Evolutionary conservation across 768 basidiomycete species (phyloP).

Genomic region (Mrakia gelida): DNA sequence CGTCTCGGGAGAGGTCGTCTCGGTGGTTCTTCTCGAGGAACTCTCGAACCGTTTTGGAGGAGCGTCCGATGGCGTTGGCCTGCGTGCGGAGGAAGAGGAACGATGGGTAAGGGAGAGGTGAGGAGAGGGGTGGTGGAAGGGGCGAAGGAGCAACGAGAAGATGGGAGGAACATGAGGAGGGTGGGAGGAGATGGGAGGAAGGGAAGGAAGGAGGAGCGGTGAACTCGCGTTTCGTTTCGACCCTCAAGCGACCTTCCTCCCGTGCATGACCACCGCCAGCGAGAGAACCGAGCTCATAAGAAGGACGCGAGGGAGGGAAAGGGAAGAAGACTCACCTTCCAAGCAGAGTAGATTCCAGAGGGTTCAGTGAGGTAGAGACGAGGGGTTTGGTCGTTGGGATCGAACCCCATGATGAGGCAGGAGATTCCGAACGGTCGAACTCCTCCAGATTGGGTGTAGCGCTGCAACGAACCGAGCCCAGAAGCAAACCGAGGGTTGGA

Average conservation of each 20-base stretch:
- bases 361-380: slow-evolving; percentile 96
- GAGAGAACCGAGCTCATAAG: too few relatives aligned
- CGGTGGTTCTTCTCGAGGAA: slow-evolving; percentile 98
- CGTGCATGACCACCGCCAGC: too few relatives aligned
- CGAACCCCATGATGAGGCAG: slow-evolving; percentile 93
- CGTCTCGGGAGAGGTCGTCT: slow-evolving; percentile 80
- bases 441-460: slow-evolving; percentile 98
- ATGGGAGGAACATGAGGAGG: not conserved
- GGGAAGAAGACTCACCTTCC: slow-evolving; percentile 84
- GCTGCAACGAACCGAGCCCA: slow-evolving; percentile 48
- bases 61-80: slow-evolving; percentile 97
- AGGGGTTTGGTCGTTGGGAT: slow-evolving; percentile 81
- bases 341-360: slow-evolving; percentile 93
- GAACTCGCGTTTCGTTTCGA: slow-evolving; percentile 17
- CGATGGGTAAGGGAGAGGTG: not conserved
- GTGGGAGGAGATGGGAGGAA: not conserved
- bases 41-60: slow-evolving; percentile 96
- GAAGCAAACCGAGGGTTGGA: not conserved
- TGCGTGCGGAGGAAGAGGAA: slow-evolving; percentile 42
- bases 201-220: not conserved
- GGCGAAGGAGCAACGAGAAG: too few relatives aligned
- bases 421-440: slow-evolving; percentile 97
- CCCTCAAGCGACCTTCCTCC: too few relatives aligned
- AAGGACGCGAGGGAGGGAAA: too few relatives aligned
- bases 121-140: too few relatives aligned